These are phyloP conservation scores for Colletotrichum sublineola DNA, from an alignment of 2,329 filamentous ascomycete genomes.

Conservation along the genomic window DNA sequence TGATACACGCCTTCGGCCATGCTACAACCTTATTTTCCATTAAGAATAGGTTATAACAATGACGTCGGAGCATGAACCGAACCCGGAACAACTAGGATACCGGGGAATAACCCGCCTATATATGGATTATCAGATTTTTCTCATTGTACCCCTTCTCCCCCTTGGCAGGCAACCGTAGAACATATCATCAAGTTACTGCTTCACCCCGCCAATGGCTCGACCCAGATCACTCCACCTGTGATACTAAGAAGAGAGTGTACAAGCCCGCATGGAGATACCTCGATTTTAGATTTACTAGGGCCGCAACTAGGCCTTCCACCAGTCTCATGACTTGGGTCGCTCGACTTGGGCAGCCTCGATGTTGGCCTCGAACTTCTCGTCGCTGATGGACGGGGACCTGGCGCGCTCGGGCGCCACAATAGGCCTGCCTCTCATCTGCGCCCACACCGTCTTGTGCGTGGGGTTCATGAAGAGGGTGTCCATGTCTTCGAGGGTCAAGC, in stretches of 20 bases:
- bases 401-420: conserved; percentile 25
- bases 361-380: conserved; percentile 40
- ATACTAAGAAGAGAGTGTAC: background rate
- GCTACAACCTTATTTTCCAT: no score
- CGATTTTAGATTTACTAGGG: background rate
- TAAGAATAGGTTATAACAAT: no score
- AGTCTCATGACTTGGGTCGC: conserved; percentile 30
- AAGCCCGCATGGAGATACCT: background rate
- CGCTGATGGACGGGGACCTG: conserved; percentile 29
- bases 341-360: conserved; percentile 35
- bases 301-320: conserved; percentile 6
- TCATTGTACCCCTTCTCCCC: no score
- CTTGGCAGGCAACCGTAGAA: no score
- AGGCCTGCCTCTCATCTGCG: conserved; percentile 41
- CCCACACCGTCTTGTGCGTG: conserved; percentile 51
- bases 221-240: no score
- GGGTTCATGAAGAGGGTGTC: conserved; percentile 52
- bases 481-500: conserved; percentile 62
- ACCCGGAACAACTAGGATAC: no score
- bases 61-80: no score
- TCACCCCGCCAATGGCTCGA: no score
- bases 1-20: no score
- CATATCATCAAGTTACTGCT: no score
- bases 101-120: no score
- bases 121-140: no score